Base-by-base conservation (phyloP, 176 grass and related monocot species). In the Musa beccarii region DNA sequence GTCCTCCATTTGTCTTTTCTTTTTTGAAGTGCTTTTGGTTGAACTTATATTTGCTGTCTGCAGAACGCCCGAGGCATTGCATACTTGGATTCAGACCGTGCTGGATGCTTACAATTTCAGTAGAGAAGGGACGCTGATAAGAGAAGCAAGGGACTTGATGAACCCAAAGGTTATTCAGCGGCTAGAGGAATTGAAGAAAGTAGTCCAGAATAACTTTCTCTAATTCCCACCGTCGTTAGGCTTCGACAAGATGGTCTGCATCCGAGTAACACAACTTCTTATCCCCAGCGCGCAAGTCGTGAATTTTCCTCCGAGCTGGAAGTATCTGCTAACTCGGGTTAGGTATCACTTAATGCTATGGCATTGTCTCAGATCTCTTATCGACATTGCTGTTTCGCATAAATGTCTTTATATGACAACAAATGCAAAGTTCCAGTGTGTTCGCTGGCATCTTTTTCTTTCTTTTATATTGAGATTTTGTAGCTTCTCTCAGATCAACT, bases 131-230 rank as follows among this genome's bases (percentile, higher is more conserved):
- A 90, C 82, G 72, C 89, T 92, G 25, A 55, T 88, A 54, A 84
- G 79, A 54, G 89, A 92, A 80, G 93, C 93, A 77, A 88, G 84
- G 69, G 90, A 97, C 77, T 73, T 97, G 79, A 85, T 97, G 90
- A 87, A 90, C 75, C 93, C 93, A 20, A 90, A 88, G 78, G 54
- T 93, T 43, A 87, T 97, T 57, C 76, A 84, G 84, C 88, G 76
- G 66, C 67, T 97, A 7, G 80, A 93, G 65, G 85, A 83, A 61
- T 82, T 93, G 62, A 85, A 93, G 19, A 90, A 86, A 69, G 69
- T 80, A 63, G 86, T 97, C 61, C 81, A 90, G 72, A 66, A 88
- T 61, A 90, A 90, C 56, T 93, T 90, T 73, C 80, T 93, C 57
- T 88, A 75, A 67, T 1, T 76, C 24, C 63, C 23, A 26, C n/a